Percentiles rank a stretch among this genome's conserved stretches.
Evolutionary conservation across 306 rosid species (phyloP).

Genomic region (Datisca glomerata): DNA sequence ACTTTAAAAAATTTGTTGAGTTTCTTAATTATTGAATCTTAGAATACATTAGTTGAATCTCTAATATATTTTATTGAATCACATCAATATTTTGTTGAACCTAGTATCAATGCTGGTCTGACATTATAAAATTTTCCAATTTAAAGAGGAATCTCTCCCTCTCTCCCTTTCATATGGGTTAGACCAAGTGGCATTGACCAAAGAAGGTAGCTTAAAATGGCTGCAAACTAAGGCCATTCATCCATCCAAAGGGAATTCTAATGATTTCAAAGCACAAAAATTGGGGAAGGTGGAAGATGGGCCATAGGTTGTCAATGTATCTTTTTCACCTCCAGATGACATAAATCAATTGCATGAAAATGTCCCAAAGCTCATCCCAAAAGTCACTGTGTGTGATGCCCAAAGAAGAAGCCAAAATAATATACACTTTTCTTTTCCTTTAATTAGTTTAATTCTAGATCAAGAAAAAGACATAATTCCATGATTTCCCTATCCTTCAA

Average conservation of each 20-base stretch:
- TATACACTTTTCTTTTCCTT: too few species aligned
- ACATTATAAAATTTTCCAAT: too few species aligned
- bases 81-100: constrained; percentile 8
- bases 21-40: too few species aligned
- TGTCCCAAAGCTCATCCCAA: constrained; percentile 46
- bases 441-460: too few species aligned
- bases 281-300: too few species aligned
- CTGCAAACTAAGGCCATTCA: constrained; percentile 21
- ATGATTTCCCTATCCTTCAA: constrained; percentile 34
- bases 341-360: too few species aligned
- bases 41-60: too few species aligned
- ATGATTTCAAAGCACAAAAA: constrained; percentile 16
- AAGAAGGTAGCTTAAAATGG: constrained; percentile 21
- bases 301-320: background rate
- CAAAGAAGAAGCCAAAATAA: constrained; percentile 27
- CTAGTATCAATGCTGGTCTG: too few species aligned
- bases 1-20: too few species aligned
- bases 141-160: too few species aligned
- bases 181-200: constrained; percentile 17
- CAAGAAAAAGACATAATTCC: constrained; percentile 25
- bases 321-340: too few species aligned
- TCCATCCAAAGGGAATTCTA: constrained; percentile 7
- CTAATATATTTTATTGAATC: too few species aligned
- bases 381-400: constrained; percentile 30
- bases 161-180: background rate